Evolutionary conservation across 2,329 filamentous ascomycete species (phyloP), one percentile per base, ranked within the genome.

Genomic region (Aureobasidium sp.): DNA sequence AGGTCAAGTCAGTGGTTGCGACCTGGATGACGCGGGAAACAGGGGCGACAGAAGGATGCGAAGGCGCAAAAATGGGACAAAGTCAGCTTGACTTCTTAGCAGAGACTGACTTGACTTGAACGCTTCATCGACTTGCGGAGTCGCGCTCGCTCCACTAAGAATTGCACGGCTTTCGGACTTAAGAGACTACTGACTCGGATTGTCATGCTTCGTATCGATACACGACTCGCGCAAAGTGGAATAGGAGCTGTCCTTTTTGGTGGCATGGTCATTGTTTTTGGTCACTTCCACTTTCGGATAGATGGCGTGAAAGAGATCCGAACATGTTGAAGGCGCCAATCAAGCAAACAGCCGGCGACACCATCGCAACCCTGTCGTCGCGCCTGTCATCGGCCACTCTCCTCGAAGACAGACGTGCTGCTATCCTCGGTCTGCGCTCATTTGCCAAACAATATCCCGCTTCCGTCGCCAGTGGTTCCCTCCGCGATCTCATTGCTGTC

Each of bases 401-500:
- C 16, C 84, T 99, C 44, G 94, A 99, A 77, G 95, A 99, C 74
- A 88, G 95, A 59, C 87, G 94, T 65, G 92, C 91, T 61, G 92
- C 94, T 49, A 96, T 99, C 52, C 83, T 96, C 34, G 94, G 94
- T 21, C 81, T 99, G 41, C 85, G 95, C 68, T 97, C 92, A 77
- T 97, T 99, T 74, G 91, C 94, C 45, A 97, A 97, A 76, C 87
- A 95, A 64, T 97, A 93, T 69, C 95, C 94, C 41, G 95, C 95
- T 15, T 96, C 92, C 8, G 94, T 99, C 39, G 91, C 95, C 2
- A 97, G 92, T 4, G 92, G 91, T 42, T 90, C 92, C n/a, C 78
- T 99, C 52, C 84, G 93, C 65, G 90, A 89, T 62, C 81, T 99
- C 62, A 97, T 99, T 67, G 86, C 84, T 13, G 91, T 89, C 68